phyloP scores from a whole-genome alignment of 2,329 filamentous ascomycete genomes.

The Lachnellula arida region DNA sequence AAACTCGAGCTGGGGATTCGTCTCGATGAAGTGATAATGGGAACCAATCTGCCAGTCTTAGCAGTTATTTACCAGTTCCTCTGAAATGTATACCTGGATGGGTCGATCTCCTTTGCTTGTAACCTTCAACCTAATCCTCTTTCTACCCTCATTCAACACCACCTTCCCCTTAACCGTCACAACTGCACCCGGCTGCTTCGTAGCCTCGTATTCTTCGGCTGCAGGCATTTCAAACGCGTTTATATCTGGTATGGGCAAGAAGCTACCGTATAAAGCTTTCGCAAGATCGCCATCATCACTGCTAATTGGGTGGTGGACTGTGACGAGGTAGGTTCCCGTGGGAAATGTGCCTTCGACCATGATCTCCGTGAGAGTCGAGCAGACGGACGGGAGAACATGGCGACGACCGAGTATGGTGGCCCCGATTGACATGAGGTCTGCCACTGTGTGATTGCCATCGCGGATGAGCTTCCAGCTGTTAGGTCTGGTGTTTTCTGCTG shows the following conservation, averaged over 20 bases:
- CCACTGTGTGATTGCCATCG: constrained; percentile 88
- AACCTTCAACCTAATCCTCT: constrained; percentile 69
- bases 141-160: constrained; percentile 67
- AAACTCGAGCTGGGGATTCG: constrained; percentile 85
- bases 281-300: constrained; percentile 81
- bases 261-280: constrained; percentile 86
- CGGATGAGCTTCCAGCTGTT: constrained; percentile 64
- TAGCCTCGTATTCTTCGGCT: constrained; percentile 59
- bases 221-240: constrained; percentile 64
- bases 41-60: constrained; percentile 60
- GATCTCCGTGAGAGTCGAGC: constrained; percentile 72
- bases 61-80: not conserved
- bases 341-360: constrained; percentile 94
- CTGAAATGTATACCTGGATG: constrained; percentile 60
- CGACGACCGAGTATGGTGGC: constrained; percentile 89
- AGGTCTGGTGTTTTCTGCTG: constrained; percentile 6
- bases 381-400: constrained; percentile 82
- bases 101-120: constrained; percentile 85
- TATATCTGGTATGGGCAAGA: constrained; percentile 71
- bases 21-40: constrained; percentile 94
- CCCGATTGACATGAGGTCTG: constrained; percentile 89
- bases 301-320: constrained; percentile 84
- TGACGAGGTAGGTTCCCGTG: constrained; percentile 88
- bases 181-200: constrained; percentile 73
- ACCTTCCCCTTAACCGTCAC: constrained; percentile 63